Evolutionary conservation across 2,329 filamentous ascomycete genomes (phyloP).

Genomic region (Shiraia sp.): DNA sequence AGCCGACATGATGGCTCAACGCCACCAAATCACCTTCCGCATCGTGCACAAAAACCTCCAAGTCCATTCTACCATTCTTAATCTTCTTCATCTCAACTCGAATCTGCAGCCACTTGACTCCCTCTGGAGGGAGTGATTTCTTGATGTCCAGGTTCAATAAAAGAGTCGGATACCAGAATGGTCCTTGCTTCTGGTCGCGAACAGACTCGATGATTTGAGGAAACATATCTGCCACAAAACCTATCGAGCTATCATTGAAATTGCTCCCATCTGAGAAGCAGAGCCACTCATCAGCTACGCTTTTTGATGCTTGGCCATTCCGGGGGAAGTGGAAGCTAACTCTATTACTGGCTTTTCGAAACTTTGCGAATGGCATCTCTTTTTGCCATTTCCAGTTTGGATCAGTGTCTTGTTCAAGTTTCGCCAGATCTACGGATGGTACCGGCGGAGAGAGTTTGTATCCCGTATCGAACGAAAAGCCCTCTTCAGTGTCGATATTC

Average conservation of each 20-base stretch:
- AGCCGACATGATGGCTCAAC: conserved; percentile 67
- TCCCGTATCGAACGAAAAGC: conserved; percentile 59
- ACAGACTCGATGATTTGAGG: conserved; percentile 65
- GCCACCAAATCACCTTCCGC: conserved; percentile 66
- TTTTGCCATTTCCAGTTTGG: conserved; percentile 51
- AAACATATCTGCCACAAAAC: conserved; percentile 70
- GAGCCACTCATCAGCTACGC: conserved; percentile 68
- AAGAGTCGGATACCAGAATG: conserved; percentile 76
- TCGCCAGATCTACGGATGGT: conserved; percentile 47
- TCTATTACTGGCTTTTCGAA: conserved; percentile 56
- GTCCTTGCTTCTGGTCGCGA: conserved; percentile 36
- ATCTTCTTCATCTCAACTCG: conserved; percentile 68
- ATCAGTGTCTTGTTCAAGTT: conserved; percentile 51
- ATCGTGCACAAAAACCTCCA: conserved; percentile 72
- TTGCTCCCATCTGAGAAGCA: conserved; percentile 61
- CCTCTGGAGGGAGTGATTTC: conserved; percentile 67
- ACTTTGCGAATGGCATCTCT: conserved; percentile 50
- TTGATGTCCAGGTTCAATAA: conserved; percentile 78
- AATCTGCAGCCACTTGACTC: conserved; percentile 73
- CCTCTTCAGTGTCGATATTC: conserved; percentile 63
- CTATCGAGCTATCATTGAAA: conserved; percentile 68
- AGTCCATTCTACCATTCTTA: conserved; percentile 72
- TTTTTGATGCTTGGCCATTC: conserved; percentile 45
- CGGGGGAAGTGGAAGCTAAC: conserved; percentile 59
- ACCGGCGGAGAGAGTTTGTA: conserved; percentile 57